Base-by-base conservation (phyloP, 2,329 filamentous ascomycete genomes). In the Aspergillus sp. region DNA sequence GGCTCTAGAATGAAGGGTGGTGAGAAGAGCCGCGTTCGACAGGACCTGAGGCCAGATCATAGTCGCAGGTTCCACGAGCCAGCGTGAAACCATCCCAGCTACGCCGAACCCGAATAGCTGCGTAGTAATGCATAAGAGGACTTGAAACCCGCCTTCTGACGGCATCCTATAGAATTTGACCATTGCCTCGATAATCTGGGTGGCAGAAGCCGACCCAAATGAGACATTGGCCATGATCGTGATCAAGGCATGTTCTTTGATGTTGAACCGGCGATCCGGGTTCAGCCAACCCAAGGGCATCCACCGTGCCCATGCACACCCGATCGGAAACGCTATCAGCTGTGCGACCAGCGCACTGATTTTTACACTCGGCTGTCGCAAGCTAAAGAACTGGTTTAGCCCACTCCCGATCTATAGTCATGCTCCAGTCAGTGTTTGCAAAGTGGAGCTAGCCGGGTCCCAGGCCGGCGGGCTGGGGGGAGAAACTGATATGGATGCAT, bases 11-110 rank as follows among this genome's bases (percentile, higher is more conserved):
- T 75, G 73, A 17, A 75, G 61, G 1, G 73, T 72, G 5, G 67
- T 66, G 30, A 84, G 77, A 7, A 85, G 72, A 0, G 78, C 76
- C 0, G 77, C 79, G 59, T 78, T 82, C 3, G 76, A 79, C 54
- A 86, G 75, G 27, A 82, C 80, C 20, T 80, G 78, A 1, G 85
- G 85, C 85, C 85, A 88, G 51, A 88, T 83, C 84, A 87, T 87
- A 52, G 83, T 80, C 2, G 85, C 83, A 1, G 84, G 86, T 72
- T 75, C 70, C 34, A 75, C 72, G n/a, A 88, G 78, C 72, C 85
- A 88, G 37, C 83, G 79, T 20, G 84, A 77, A 27, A 80, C 77
- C 56, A 88, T 68, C 3, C 86, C 86, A 7, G 86, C 86, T 30
- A 88, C 74, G 2, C 86, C 85, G 61, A 87, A 87, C 5, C 86